Evolutionary conservation across 2,329 filamentous ascomycete genomes (phyloP).

Genomic region (Epichloe bromicola): DNA sequence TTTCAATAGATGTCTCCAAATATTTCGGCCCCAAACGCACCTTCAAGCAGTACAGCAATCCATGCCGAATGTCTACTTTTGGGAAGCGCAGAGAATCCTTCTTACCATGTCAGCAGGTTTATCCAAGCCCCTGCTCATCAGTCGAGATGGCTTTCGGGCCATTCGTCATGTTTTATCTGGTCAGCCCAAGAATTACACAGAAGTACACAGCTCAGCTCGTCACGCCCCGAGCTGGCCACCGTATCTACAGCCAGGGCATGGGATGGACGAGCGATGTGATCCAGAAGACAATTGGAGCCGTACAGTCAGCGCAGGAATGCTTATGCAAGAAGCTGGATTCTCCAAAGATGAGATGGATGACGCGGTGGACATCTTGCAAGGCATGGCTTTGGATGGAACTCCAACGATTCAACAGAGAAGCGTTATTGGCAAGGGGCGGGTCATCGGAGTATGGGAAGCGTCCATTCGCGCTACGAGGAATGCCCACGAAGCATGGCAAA

Average conservation of each 20-base stretch:
- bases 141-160: slow-evolving; percentile 37
- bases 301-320: slow-evolving; percentile 36
- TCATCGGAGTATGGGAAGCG: slow-evolving; percentile 36
- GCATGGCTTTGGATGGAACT: slow-evolving; percentile 33
- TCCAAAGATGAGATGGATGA: slow-evolving; percentile 31
- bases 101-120: slow-evolving; percentile 37
- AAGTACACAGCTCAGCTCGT: slow-evolving; percentile 34
- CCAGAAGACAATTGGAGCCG: slow-evolving; percentile 41
- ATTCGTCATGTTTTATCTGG: slow-evolving; percentile 41
- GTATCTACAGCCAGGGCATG: slow-evolving; percentile 43
- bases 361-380: slow-evolving; percentile 39
- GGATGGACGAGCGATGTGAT: slow-evolving; percentile 41
- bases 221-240: slow-evolving; percentile 46
- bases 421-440: slow-evolving; percentile 8
- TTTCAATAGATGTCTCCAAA: slow-evolving; percentile 18
- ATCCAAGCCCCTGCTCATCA: slow-evolving; percentile 36
- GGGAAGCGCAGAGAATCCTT: slow-evolving; percentile 44
- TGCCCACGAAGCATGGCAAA: slow-evolving; percentile 46
- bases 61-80: slow-evolving; percentile 24
- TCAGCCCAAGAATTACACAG: slow-evolving; percentile 36
- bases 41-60: slow-evolving; percentile 13
- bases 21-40: slow-evolving; percentile 15
- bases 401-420: slow-evolving; percentile 42
- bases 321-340: slow-evolving; percentile 46
- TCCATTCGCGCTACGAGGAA: slow-evolving; percentile 47